Conservation (phyloP, 106 monocot species). For the Apostasia ramifera region DNA sequence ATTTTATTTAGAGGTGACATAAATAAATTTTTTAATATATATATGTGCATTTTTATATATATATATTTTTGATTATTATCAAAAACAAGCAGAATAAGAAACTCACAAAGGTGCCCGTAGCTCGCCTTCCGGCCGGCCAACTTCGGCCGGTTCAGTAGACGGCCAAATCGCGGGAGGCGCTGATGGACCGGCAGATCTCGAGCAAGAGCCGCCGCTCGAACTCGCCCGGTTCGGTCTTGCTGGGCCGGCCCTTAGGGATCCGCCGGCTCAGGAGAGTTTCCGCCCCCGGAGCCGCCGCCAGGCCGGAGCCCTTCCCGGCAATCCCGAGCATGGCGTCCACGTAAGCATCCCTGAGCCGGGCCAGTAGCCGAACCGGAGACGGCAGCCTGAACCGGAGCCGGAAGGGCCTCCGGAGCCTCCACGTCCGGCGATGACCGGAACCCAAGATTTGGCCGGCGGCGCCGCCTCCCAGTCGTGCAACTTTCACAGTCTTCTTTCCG, state of each 20-base stretch:
- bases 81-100: no score
- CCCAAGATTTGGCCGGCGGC: not conserved
- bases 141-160: not conserved
- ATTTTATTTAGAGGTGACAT: no score
- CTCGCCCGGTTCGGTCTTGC: not conserved
- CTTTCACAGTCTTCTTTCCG: slow-evolving; percentile 8
- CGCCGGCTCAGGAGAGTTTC: slow-evolving; percentile 17
- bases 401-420: not conserved
- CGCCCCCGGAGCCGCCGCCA: slow-evolving; percentile 10
- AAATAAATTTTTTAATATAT: no score
- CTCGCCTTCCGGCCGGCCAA: no score
- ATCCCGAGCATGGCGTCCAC: slow-evolving; percentile 43
- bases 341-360: slow-evolving; percentile 28
- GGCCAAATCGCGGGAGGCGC: slow-evolving; percentile 1
- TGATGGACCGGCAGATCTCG: slow-evolving; percentile 41
- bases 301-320: slow-evolving; percentile 15
- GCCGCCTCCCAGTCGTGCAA: slow-evolving; percentile 9
- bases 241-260: slow-evolving; percentile 18
- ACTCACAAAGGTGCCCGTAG: no score
- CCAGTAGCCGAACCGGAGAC: slow-evolving; percentile 25
- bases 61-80: no score
- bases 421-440: not conserved
- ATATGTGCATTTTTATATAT: no score
- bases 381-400: slow-evolving; percentile 11
- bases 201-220: slow-evolving; percentile 35